Base-by-base conservation (phyloP, 2,329 filamentous ascomycete genomes). In the Moelleriella libera region DNA sequence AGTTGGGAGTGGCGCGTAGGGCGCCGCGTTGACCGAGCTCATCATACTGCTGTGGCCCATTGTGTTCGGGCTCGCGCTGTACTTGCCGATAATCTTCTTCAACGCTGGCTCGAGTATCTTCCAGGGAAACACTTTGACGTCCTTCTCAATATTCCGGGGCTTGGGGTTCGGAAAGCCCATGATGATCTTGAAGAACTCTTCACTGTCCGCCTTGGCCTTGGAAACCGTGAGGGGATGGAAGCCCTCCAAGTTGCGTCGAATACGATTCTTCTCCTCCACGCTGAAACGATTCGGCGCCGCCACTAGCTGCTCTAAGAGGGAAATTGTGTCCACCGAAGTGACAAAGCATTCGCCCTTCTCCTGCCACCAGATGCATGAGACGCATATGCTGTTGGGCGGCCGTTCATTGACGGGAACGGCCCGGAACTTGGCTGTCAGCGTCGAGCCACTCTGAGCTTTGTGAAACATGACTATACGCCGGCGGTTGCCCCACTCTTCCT, bases 21-120 rank as follows among this genome's bases (percentile, higher is more conserved):
- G 61, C 9, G 58, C 53, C 9, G 59, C 54, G 49, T 60, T 65
- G 45, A 61, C 54, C 2, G 70, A 63, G 1, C 65, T 64, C 52
- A 71, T 59, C 54, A 74, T 59, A 51, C 63, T 69, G 37, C 64
- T 55, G 1, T 64, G 61, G 0, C 64, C 60, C 39, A 66, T 49
- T 3, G 61, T 62, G 53, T 63, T 64, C 1, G 69, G 69, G 52
- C 63, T 72, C n/a, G 71, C 71, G 58, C 72, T 76, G 63, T 97
- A 98, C 83, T 98, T 98, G 58, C 87, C 83, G 62, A 98, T 94
- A 59, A 98, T 97, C 72, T 98, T 98, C 75, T 94, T 94, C 54
- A 98, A 74, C 0, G 92, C 90, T 50, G 81, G 77, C 45, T 79
- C 78, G 43, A 98, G 74, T 50, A 92, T 87, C 65, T 88, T 92